Evolutionary conservation across 306 rosid genomes (phyloP), one percentile per base, ranked within the genome.

Genomic region (Malus sieversii): DNA sequence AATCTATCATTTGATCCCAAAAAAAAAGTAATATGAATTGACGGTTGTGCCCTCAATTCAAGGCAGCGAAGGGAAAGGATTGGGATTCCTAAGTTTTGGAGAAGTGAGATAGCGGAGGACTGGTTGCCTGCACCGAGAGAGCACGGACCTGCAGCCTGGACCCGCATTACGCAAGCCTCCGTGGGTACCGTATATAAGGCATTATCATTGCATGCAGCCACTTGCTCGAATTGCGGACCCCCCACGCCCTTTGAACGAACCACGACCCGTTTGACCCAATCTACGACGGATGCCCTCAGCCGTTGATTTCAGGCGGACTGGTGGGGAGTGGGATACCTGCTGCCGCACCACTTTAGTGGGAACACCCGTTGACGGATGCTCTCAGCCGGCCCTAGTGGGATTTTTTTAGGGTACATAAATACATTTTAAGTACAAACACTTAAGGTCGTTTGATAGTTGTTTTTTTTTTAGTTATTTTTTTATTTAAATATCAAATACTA

Each of bases 121-220:
- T 27, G 70, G 27, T 25, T 20, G 67, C 19, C 23, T 77, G 79
- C 78, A 73, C 74, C 74, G 75, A 72, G 72, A 52, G 64, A 66
- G 77, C 48, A 80, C 61, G 68, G 66, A 73, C 77, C 69, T 59
- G 68, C 57, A 22, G 14, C 38, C 52, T 75, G 74, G 64, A 66
- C 80, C 78, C 74, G 81, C 72, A 74, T 42, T 66, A 38, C 42
- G 42, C 27, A 68, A 58, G 78, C 83, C 91, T 82, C 97, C 89
- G 90, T 85, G 97, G 95, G 90, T 72, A 38, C 42, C 9, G 42
- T 38, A 81, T 62, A 6, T 15, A 29, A 27, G 29, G 66, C 66
- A 62, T 13, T 10, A 10, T 15, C 15, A 10, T 62, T 78, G 89
- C 88, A 51, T 86, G 90, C 88, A 90, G 87, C 91, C 71, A 82